Evolutionary conservation across 2,329 filamentous ascomycete species (phyloP).

Genomic region (Pleomassaria siparia): DNA sequence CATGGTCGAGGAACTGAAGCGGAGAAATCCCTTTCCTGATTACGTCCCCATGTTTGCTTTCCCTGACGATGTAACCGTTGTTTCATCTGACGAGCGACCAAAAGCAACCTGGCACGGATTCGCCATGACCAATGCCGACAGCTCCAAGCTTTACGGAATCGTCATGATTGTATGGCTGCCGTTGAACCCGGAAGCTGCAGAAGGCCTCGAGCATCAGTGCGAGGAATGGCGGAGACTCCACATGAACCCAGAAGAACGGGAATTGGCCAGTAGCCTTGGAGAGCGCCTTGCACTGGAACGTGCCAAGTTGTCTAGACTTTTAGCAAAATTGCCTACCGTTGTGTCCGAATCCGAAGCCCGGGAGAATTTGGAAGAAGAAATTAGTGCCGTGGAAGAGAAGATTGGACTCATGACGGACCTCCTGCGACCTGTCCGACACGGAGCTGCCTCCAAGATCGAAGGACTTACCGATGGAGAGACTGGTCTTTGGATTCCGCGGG

Average conservation of each 20-base stretch:
- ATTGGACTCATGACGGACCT: constrained; percentile 97
- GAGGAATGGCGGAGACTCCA: constrained; percentile 59
- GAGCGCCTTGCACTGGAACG: constrained; percentile 84
- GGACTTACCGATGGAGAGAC: constrained; percentile 93
- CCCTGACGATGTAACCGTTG: constrained; percentile 95
- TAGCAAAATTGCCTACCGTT: constrained; percentile 78
- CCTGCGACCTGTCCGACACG: constrained; percentile 86
- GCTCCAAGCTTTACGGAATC: constrained; percentile 87
- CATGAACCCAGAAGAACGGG: constrained; percentile 88
- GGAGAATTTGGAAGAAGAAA: constrained; percentile 87
- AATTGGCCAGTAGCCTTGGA: constrained; percentile 87
- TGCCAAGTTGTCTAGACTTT: constrained; percentile 83
- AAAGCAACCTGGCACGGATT: constrained; percentile 99
- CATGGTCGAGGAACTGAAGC: constrained; percentile 75
- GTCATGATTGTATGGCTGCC: constrained; percentile 93
- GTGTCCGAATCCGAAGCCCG: constrained; percentile 78
- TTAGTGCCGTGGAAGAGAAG: constrained; percentile 94
- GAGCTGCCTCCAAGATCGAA: constrained; percentile 94
- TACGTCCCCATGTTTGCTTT: constrained; percentile 99
- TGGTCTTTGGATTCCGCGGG: constrained; percentile 91
- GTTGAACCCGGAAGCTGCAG: constrained; percentile 76
- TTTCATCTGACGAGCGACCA: constrained; percentile 90
- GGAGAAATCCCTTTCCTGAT: constrained; percentile 86
- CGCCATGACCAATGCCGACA: constrained; percentile 93
- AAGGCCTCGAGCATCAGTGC: constrained; percentile 71